Evolutionary conservation across 2,329 filamentous ascomycete genomes (phyloP).

Genomic region (Pseudogymnoascus destructans): DNA sequence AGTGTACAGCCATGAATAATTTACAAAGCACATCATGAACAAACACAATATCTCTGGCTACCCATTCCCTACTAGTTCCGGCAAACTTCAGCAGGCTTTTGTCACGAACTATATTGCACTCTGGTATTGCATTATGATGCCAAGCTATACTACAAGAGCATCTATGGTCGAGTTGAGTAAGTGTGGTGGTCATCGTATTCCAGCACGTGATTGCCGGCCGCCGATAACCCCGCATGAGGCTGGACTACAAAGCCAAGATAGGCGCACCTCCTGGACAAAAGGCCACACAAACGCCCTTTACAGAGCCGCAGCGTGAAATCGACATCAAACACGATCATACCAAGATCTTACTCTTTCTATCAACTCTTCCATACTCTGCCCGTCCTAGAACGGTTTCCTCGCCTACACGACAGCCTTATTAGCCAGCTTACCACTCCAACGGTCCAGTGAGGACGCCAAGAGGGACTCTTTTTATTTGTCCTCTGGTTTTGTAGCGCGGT

Average conservation of each 20-base stretch:
- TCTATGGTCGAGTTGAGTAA: background rate
- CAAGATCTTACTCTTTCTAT: background rate
- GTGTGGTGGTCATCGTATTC: background rate
- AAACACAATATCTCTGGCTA: background rate
- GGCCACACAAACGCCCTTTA: background rate
- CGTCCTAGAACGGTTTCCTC: background rate
- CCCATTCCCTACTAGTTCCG: background rate
- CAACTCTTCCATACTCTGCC: background rate
- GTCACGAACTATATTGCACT: background rate
- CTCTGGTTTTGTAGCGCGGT: background rate
- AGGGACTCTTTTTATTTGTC: background rate
- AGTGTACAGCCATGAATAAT: background rate
- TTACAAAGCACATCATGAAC: background rate
- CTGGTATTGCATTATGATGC: background rate
- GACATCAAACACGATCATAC: background rate
- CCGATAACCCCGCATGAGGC: slow-evolving; percentile 3
- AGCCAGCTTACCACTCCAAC: background rate
- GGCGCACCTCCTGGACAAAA: background rate
- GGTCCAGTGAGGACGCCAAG: background rate
- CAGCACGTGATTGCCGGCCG: background rate
- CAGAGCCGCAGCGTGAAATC: background rate
- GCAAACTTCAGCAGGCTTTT: background rate
- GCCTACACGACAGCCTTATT: background rate
- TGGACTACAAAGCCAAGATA: background rate
- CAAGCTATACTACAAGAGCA: background rate